Conservation (phyloP, 192 early-diverging fungal species). For the Coemansia sp. region DNA sequence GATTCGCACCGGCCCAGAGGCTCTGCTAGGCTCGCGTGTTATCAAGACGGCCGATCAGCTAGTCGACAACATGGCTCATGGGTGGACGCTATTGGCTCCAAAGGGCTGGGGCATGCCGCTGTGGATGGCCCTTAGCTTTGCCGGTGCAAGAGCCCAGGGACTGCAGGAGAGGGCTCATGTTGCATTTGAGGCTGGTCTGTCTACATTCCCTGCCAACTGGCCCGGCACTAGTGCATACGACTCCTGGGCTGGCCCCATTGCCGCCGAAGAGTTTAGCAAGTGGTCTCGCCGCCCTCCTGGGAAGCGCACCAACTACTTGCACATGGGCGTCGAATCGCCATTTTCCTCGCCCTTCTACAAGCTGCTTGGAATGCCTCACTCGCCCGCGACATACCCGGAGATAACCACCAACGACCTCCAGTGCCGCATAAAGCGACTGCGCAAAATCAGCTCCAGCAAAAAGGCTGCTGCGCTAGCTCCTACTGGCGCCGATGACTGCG, state of each 20-base stretch:
- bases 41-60: constrained; percentile 51
- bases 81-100: constrained; percentile 82
- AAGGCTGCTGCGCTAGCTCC: not conserved
- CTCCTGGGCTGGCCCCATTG: constrained; percentile 41
- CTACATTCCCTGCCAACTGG: constrained; percentile 83
- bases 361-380: constrained; percentile 27
- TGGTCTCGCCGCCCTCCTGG: constrained; percentile 72
- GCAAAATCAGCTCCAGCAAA: constrained; percentile 17
- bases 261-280: constrained; percentile 42
- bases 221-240: constrained; percentile 71
- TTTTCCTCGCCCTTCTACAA: constrained; percentile 68
- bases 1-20: constrained; percentile 68
- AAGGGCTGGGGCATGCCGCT: constrained; percentile 81
- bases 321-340: constrained; percentile 63
- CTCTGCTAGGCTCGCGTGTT: constrained; percentile 14
- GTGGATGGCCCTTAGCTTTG: constrained; percentile 86
- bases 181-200: constrained; percentile 73
- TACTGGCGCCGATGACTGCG: not conserved
- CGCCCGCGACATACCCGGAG: constrained; percentile 19
- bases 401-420: constrained; percentile 24
- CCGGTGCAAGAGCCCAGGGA: constrained; percentile 80
- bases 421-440: constrained; percentile 38
- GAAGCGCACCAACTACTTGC: constrained; percentile 80
- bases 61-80: constrained; percentile 52
- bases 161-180: constrained; percentile 67